Evolutionary conservation across 495 filamentous ascomycete species (phyloP).

Genomic region (Cercophora samala): DNA sequence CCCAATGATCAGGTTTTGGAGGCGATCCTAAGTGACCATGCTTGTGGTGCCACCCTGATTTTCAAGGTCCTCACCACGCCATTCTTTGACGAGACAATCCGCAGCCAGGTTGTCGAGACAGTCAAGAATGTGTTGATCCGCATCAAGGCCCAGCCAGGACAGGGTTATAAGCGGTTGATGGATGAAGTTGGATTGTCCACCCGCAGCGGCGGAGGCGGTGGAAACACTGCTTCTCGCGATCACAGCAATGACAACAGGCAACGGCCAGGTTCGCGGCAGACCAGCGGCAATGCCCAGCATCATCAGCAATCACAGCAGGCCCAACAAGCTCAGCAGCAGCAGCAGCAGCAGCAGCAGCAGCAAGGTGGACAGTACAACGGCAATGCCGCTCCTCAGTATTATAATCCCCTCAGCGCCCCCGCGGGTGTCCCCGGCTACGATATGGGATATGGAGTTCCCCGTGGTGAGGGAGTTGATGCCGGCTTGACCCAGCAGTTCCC

Average conservation of each 20-base stretch:
- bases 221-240: constrained; percentile 38
- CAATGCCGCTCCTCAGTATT: constrained; percentile 35
- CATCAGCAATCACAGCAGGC: constrained; percentile 28
- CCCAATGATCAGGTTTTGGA: constrained; percentile 82
- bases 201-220: constrained; percentile 36
- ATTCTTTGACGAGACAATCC: constrained; percentile 92
- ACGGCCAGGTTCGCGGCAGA: constrained; percentile 54
- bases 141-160: constrained; percentile 87
- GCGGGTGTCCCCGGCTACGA: constrained; percentile 38
- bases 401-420: constrained; percentile 41
- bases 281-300: constrained; percentile 38
- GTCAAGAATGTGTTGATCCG: constrained; percentile 84
- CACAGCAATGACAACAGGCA: constrained; percentile 51
- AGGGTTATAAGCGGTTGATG: constrained; percentile 98
- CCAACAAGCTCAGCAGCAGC: constrained; percentile 27
- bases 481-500: constrained; percentile 52
- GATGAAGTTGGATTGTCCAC: constrained; percentile 87
- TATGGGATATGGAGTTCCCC: constrained; percentile 50
- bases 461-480: constrained; percentile 56
- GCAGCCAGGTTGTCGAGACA: constrained; percentile 81
- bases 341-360: constrained; percentile 38
- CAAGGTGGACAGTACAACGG: constrained; percentile 29
- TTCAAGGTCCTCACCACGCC: constrained; percentile 98
- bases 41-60: constrained; percentile 90
- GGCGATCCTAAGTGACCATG: constrained; percentile 85